Evolutionary conservation across 106 monocot genomes (phyloP).

Genomic region (Phalaenopsis equestris): DNA sequence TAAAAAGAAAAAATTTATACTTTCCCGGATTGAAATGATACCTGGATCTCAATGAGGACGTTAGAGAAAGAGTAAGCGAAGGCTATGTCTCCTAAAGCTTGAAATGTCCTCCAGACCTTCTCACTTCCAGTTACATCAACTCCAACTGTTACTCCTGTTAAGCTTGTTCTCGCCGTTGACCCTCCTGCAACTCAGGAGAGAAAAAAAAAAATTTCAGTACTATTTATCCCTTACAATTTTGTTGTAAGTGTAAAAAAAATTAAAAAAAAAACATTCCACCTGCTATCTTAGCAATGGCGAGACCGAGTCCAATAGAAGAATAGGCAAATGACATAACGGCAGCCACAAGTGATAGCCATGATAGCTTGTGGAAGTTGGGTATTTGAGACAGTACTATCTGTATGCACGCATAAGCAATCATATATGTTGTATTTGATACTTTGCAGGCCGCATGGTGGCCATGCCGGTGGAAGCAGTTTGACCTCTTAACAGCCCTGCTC

Average conservation of each 20-base stretch:
- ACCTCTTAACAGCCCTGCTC: slow-evolving; percentile 67
- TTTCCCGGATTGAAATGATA: slow-evolving; percentile 9
- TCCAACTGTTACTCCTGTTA: slow-evolving; percentile 59
- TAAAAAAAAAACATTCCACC: slow-evolving; percentile 16
- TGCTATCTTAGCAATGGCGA: slow-evolving; percentile 78
- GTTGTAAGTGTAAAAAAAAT: background rate
- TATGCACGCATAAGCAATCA: slow-evolving; percentile 55
- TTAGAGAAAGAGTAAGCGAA: slow-evolving; percentile 66
- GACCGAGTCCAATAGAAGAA: slow-evolving; percentile 75
- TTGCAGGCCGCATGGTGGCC: slow-evolving; percentile 59
- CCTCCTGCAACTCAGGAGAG: slow-evolving; percentile 22
- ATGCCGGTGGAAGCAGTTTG: slow-evolving; percentile 67
- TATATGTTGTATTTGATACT: slow-evolving; percentile 35
- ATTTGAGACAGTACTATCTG: slow-evolving; percentile 75
- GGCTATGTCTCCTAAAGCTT: slow-evolving; percentile 75
- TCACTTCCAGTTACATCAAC: slow-evolving; percentile 46
- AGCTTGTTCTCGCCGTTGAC: slow-evolving; percentile 24
- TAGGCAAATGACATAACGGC: slow-evolving; percentile 75
- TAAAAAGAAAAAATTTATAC: background rate
- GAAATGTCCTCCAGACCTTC: slow-evolving; percentile 80
- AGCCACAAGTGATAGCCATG: slow-evolving; percentile 78
- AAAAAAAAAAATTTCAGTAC: background rate
- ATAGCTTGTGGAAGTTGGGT: slow-evolving; percentile 74
- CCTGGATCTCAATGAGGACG: slow-evolving; percentile 83
- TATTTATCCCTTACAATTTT: background rate